These are phyloP conservation scores for Rosa hybrid DNA, from an alignment of 331 rosid species.

Conservation along the genomic window DNA sequence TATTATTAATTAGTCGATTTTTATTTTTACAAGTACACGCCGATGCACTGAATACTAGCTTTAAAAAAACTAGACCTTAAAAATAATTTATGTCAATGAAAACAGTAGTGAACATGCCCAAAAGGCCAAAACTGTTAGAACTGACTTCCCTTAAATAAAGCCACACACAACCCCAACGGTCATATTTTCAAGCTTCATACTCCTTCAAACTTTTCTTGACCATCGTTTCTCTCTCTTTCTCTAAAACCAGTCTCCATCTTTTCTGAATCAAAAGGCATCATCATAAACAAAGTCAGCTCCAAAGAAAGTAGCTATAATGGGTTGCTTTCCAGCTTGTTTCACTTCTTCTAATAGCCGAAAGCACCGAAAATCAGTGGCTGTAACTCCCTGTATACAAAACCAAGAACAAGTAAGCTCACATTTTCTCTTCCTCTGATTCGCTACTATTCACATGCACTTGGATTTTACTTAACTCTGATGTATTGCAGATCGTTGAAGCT, in stretches of 20 bases:
- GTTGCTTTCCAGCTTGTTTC: slow-evolving; percentile 71
- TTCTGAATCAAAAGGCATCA: slow-evolving; percentile 23
- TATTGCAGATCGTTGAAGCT: slow-evolving; percentile 32
- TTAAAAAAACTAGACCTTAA: no score
- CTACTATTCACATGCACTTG: background rate
- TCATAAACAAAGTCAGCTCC: slow-evolving; percentile 17
- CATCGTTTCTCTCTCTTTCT: background rate
- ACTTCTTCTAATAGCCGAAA: slow-evolving; percentile 43
- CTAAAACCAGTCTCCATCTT: slow-evolving; percentile 4
- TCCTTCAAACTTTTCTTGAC: slow-evolving; percentile 13
- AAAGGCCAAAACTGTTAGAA: background rate
- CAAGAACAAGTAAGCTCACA: slow-evolving; percentile 44
- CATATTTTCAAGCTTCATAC: slow-evolving; percentile 24
- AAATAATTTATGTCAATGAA: no score
- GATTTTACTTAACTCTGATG: slow-evolving; percentile 7
- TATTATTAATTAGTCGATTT: no score
- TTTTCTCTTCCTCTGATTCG: background rate
- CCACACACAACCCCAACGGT: slow-evolving; percentile 25
- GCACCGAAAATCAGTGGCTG: slow-evolving; percentile 24
- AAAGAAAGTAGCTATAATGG: slow-evolving; percentile 44
- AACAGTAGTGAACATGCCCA: background rate
- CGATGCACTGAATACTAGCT: no score
- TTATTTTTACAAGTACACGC: no score
- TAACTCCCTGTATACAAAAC: slow-evolving; percentile 25
- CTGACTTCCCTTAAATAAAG: slow-evolving; percentile 2